Evolutionary conservation across 495 filamentous ascomycete genomes (phyloP).

Genomic region (Aspergillus ostianus): DNA sequence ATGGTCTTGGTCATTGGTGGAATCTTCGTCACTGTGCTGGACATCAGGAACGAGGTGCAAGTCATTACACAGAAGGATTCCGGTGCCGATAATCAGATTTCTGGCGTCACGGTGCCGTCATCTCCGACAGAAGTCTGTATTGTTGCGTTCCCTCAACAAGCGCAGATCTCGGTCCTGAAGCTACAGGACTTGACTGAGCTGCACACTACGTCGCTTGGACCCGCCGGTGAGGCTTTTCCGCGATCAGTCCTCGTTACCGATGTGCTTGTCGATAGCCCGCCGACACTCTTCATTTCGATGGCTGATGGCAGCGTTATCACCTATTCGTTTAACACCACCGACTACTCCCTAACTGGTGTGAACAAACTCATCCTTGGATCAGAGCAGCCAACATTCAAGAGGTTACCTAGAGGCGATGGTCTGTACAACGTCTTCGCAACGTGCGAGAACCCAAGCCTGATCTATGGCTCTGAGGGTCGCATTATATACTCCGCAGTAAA

Average conservation of each 20-base stretch:
- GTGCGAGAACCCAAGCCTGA: conserved; percentile 89
- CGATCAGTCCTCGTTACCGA: conserved; percentile 77
- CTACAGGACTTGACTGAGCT: conserved; percentile 61
- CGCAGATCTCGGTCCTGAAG: conserved; percentile 68
- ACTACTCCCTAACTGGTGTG: conserved; percentile 61
- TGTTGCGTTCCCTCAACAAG: conserved; percentile 80
- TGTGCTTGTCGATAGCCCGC: conserved; percentile 58
- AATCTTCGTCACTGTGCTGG: conserved; percentile 61
- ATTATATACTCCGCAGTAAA: conserved; percentile 96
- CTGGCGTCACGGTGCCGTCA: conserved; percentile 70
- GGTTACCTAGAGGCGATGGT: conserved; percentile 62
- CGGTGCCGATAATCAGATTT: conserved; percentile 67
- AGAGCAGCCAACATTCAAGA: conserved; percentile 74
- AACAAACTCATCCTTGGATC: conserved; percentile 86
- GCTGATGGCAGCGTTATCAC: conserved; percentile 90
- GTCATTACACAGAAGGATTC: conserved; percentile 59
- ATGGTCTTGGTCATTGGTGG: conserved; percentile 76
- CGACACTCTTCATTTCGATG: conserved; percentile 89
- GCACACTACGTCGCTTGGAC: conserved; percentile 57
- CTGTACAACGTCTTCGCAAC: conserved; percentile 86
- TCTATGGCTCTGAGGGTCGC: conserved; percentile 83
- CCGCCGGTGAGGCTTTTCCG: conserved; percentile 67
- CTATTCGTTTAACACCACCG: conserved; percentile 63
- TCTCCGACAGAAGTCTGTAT: conserved; percentile 57
- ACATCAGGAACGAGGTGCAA: conserved; percentile 56